Evolutionary conservation across 139 green algal species (phyloP), one percentile per base, ranked within the genome.

Genomic region (Chlorella sorokiniana): DNA sequence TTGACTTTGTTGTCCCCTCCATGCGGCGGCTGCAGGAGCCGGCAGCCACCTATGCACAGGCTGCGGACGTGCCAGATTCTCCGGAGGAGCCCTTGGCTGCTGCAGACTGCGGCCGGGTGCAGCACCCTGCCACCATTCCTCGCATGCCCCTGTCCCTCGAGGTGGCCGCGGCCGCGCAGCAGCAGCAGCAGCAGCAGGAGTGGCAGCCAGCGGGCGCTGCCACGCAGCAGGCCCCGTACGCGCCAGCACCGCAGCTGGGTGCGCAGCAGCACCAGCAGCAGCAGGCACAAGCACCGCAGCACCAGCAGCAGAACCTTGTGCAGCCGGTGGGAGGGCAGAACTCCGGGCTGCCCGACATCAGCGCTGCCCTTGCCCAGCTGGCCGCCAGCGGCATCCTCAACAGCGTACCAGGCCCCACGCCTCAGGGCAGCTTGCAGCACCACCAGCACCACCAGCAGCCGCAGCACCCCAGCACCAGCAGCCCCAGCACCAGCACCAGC

Each of bases 71-170:
- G n/a, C 69, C 78, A 9, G 64, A 63, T 0, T 42, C 61, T 11
- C 69, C 78, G 18, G 64, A 2, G 6, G 78, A 84, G 64, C 69
- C 69, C 7, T 20, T 9, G 4, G n/a, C 31, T 0, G 27, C 41
- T 18, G 63, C 38, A 51, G 78, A 84, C 9, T 44, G 56, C 20
- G 78, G 69, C 31, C 37, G 45, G 9, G 41, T 65, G 64, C 78
- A 84, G 54, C 78, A 70, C 65, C 65, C 52, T 40, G 69, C 56
- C n/a, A 78, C 40, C 35, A 84, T 84, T 29, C 64, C 69, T 1
- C 42, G 56, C 64, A 78, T 84, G 40, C 78, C 69, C 5, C 78
- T 84, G 8, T 73, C 61, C 2, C 42, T 84, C 3, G 78, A 84
- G 41, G 78, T 35, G 18, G 69, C 69, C 25, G 56, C 40, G 35